phyloP scores from a whole-genome alignment of 2,329 filamentous ascomycete species.

The Pezicula neosporulosa region DNA sequence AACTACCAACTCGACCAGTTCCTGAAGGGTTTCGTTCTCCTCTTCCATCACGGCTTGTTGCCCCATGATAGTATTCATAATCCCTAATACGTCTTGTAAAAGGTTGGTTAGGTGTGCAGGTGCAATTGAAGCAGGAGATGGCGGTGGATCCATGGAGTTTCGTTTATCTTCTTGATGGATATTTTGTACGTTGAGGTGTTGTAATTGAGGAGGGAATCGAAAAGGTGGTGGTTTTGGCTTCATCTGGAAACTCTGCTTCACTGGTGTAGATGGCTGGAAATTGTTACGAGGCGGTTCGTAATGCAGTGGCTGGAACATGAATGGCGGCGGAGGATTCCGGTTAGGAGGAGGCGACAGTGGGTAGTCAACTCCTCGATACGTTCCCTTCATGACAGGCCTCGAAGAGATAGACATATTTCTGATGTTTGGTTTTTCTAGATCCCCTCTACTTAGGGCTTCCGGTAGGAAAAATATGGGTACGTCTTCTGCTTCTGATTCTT shows the following conservation, averaged over 20 bases:
- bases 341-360: neutral
- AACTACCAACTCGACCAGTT: conserved; percentile 13
- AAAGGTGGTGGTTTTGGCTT: neutral
- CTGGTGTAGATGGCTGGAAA: neutral
- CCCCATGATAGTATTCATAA: conserved; percentile 15
- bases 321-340: neutral
- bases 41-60: conserved; percentile 4
- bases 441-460: neutral
- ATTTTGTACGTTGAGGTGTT: too few relatives aligned
- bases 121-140: conserved; percentile 8
- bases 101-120: conserved; percentile 13
- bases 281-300: neutral
- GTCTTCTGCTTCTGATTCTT: conserved; percentile 4
- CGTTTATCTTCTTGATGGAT: neutral
- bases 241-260: neutral
- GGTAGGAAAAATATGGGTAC: conserved; percentile 6
- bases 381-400: neutral
- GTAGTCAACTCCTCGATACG: neutral
- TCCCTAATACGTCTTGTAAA: conserved; percentile 11
- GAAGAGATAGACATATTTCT: conserved; percentile 8
- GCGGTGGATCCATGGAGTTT: neutral
- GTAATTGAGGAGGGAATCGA: neutral
- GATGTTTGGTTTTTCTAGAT: neutral
- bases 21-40: conserved; percentile 9
- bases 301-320: neutral